Evolutionary conservation across 306 rosid species (phyloP), one percentile per base, ranked within the genome.

Genomic region (Crataegus laevigata): DNA sequence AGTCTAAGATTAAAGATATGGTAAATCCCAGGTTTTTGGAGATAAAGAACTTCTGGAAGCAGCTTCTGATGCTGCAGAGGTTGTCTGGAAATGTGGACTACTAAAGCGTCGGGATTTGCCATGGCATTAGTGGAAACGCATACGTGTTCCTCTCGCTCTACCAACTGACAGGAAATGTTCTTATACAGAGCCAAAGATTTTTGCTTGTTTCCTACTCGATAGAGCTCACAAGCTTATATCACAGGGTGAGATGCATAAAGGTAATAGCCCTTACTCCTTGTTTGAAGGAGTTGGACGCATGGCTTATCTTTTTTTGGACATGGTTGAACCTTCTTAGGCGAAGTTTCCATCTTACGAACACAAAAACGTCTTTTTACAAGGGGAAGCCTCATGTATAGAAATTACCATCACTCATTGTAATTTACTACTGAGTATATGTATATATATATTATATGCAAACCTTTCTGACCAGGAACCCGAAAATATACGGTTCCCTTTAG

Each of bases 91-190:
- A 26, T 83, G 89, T 3, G 89, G 96, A 36, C 61, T 90, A 69
- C 91, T 90, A 18, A 90, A 77, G 81, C 74, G 87, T 88, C 30
- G 91, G 93, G 43, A 82, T 88, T 51, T 88, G 93, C 80, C 93
- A 88, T 55, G 89, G 96, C n/a, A 86, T 90, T 8, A 90, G 93
- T 72, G 96, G 96, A 67, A 90, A 88, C 78, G 87, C 93, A 8
- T 86, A 84, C 32, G 84, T 88, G 32, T 86, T 88, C 77, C 83
- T 90, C 57, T 83, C 91, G 22, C 88, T 90, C 72, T 88, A 86
- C 82, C 96, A 83, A 72, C 86, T 77, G 65, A 90, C 91, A 0
- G 85, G 89, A 72, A 72, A 86, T 65, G 78, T 80, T 72, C 80
- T 73, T 90, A 42, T 88, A 86, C 82, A 84, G 75, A 74, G 93